A percentile compares a stretch with the other conserved stretches of the same genome.
phyloP scores from a whole-genome alignment of 2,329 filamentous ascomycete genomes.

The Neodidymelliopsis sp. region DNA sequence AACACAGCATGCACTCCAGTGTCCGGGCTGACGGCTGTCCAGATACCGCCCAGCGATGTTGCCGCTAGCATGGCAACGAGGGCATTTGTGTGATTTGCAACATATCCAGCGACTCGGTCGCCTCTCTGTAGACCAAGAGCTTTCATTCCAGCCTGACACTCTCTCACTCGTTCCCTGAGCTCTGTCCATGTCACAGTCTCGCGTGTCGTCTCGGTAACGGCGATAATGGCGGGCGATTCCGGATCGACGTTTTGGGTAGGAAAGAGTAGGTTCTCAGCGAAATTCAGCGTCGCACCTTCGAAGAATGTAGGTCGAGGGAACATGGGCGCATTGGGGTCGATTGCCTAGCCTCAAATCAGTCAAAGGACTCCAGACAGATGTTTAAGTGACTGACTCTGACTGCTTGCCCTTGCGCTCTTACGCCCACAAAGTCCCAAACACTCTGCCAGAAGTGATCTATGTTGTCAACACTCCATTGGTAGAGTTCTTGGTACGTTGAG shows the following conservation, averaged over 20 bases:
- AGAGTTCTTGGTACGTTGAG: conserved; percentile 74
- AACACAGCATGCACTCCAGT: conserved; percentile 90
- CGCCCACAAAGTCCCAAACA: conserved; percentile 81
- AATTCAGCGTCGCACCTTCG: conserved; percentile 79
- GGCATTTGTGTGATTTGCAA: conserved; percentile 89
- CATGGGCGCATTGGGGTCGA: conserved; percentile 73
- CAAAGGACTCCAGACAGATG: background rate
- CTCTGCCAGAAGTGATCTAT: conserved; percentile 83
- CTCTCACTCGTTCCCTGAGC: conserved; percentile 78
- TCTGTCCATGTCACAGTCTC: conserved; percentile 78
- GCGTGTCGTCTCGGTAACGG: conserved; percentile 75
- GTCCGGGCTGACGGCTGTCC: conserved; percentile 93
- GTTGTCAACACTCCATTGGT: conserved; percentile 83
- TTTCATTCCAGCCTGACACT: conserved; percentile 74
- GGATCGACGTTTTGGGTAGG: conserved; percentile 68
- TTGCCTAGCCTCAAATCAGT: conserved; percentile 61
- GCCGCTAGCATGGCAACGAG: conserved; percentile 87
- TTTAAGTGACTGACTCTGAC: conserved; percentile 59
- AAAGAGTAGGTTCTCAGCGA: conserved; percentile 92
- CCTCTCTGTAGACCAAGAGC: conserved; percentile 68
- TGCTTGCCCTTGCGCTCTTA: conserved; percentile 72
- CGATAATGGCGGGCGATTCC: conserved; percentile 74
- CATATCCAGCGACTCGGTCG: conserved; percentile 73
- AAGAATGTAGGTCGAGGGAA: conserved; percentile 92
- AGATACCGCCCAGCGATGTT: conserved; percentile 83